These are phyloP conservation scores for Nakazawaea siamensis DNA, from an alignment of 805 yeast genomes.

Conservation along the genomic window DNA sequence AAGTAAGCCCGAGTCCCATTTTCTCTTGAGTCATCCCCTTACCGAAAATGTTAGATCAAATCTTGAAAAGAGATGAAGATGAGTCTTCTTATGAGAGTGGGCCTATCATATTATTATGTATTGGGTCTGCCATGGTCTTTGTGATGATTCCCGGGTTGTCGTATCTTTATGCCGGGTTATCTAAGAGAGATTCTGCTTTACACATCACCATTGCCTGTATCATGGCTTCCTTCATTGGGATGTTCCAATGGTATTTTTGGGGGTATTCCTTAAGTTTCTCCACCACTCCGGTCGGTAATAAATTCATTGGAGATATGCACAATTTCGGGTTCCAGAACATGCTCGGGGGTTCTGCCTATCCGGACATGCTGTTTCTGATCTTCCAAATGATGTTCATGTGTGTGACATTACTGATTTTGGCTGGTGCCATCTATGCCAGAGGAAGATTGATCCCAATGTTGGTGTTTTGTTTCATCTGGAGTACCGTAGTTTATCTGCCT, in stretches of 20 bases:
- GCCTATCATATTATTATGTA: slow-evolving; percentile 40
- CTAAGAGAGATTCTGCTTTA: slow-evolving; percentile 83
- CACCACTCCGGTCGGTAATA: slow-evolving; percentile 60
- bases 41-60: not conserved
- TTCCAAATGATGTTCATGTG: slow-evolving; percentile 89
- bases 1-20: no score
- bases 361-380: slow-evolving; percentile 77
- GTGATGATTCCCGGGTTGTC: slow-evolving; percentile 95
- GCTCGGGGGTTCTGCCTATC: slow-evolving; percentile 43
- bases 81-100: slow-evolving; percentile 28
- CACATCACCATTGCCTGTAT: slow-evolving; percentile 78
- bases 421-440: slow-evolving; percentile 91
- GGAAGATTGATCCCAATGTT: slow-evolving; percentile 82
- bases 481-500: slow-evolving; percentile 89
- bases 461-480: slow-evolving; percentile 79
- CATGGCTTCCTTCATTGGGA: slow-evolving; percentile 63
- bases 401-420: slow-evolving; percentile 85
- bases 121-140: slow-evolving; percentile 67
- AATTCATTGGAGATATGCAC: slow-evolving; percentile 81
- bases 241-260: slow-evolving; percentile 96
- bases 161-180: slow-evolving; percentile 84
- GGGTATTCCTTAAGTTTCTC: slow-evolving; percentile 93
- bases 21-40: no score
- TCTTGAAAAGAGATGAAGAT: slow-evolving; percentile 18
- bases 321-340: slow-evolving; percentile 77